Percentiles rank a stretch among this genome's conserved stretches.
These are phyloP conservation scores for Eragrostis curvula DNA, from an alignment of 176 grass and related monocot genomes.

Conservation along the genomic window DNA sequence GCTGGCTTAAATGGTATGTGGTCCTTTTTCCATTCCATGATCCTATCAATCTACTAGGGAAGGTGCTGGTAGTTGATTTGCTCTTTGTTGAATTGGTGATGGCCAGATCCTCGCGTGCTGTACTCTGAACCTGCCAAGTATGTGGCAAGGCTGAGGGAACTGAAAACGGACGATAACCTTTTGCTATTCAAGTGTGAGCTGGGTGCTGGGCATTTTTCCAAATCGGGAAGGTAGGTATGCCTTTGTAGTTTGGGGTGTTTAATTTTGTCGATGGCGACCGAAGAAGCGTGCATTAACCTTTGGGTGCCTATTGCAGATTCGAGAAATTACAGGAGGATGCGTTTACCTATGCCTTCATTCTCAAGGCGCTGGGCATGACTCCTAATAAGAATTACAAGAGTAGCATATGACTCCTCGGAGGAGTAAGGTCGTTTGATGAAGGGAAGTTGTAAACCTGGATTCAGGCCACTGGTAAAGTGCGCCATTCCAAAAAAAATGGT, in stretches of 20 bases:
- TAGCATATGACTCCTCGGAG: no score
- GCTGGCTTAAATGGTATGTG: conserved; percentile 86
- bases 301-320: conserved; percentile 53
- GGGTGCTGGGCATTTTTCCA: conserved; percentile 82
- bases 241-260: neutral
- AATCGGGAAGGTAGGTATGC: conserved; percentile 67
- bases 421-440: neutral
- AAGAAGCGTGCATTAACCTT: neutral
- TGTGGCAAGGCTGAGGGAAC: conserved; percentile 80
- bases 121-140: conserved; percentile 89
- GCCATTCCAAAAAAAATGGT: no score
- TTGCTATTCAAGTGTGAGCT: conserved; percentile 84
- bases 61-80: neutral
- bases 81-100: neutral
- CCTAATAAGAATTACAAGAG: conserved; percentile 1
- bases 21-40: neutral
- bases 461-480: no score
- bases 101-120: conserved; percentile 72
- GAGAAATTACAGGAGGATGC: conserved; percentile 87
- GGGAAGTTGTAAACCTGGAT: neutral
- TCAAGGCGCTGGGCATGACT: conserved; percentile 75
- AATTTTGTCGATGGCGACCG: neutral
- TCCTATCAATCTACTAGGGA: neutral
- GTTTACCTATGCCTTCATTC: conserved; percentile 78
- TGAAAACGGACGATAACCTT: conserved; percentile 73